Conservation (phyloP, 257 asterid genomes). For the Solanum rostratum region DNA sequence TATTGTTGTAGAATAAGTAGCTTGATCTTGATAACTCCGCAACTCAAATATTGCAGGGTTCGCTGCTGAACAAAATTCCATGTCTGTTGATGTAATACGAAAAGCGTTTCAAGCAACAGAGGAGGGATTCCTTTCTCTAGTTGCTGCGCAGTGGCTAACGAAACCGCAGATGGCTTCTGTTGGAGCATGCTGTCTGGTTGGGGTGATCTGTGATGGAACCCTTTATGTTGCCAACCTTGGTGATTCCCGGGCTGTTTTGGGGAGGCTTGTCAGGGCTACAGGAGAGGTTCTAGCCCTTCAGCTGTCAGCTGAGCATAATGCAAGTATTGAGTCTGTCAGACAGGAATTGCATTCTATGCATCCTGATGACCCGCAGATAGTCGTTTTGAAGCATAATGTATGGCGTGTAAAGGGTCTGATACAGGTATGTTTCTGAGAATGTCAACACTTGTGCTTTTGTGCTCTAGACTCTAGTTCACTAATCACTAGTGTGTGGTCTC, state of each 20-base stretch:
- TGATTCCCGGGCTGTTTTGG: slow-evolving; percentile 42
- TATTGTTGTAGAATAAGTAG: not conserved
- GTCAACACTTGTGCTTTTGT: not conserved
- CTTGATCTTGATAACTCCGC: not conserved
- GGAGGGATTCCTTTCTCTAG: slow-evolving; percentile 30
- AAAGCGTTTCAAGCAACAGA: slow-evolving; percentile 46
- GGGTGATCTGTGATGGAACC: slow-evolving; percentile 24
- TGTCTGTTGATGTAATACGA: slow-evolving; percentile 36
- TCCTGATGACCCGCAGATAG: slow-evolving; percentile 38
- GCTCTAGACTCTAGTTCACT: not conserved
- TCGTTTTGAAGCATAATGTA: slow-evolving; percentile 34
- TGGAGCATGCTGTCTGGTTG: slow-evolving; percentile 42
- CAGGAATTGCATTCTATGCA: slow-evolving; percentile 39
- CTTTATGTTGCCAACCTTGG: slow-evolving; percentile 39
- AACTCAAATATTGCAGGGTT: slow-evolving; percentile 15
- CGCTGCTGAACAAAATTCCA: slow-evolving; percentile 27
- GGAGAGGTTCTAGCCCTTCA: slow-evolving; percentile 38
- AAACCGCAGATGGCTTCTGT: slow-evolving; percentile 41
- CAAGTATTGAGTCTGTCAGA: slow-evolving; percentile 35
- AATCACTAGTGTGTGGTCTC: not conserved
- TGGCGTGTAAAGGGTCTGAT: slow-evolving; percentile 50
- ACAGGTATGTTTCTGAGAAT: slow-evolving; percentile 18
- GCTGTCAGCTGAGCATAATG: slow-evolving; percentile 39
- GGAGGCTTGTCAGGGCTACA: slow-evolving; percentile 29
- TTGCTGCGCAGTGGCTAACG: slow-evolving; percentile 26